Evolutionary conservation across 768 basidiomycete species (phyloP).

Genomic region (Termitomyces sp.): DNA sequence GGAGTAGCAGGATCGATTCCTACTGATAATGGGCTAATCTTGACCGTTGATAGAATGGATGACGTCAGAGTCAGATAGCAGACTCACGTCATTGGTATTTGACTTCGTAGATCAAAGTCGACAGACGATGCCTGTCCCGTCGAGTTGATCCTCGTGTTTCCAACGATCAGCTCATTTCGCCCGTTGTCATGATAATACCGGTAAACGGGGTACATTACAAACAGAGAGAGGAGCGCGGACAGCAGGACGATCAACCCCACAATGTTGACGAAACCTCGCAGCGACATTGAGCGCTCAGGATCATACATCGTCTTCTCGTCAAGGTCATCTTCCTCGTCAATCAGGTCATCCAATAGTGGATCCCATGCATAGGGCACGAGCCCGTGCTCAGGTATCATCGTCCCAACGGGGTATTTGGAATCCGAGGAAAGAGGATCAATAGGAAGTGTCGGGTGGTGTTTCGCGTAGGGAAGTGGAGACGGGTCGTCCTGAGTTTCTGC

Average conservation of each 20-base stretch:
- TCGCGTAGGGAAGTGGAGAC: constrained; percentile 17
- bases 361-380: constrained; percentile 65
- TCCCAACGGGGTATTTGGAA: constrained; percentile 57
- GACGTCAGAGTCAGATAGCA: not conserved
- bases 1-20: constrained; percentile 14
- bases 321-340: constrained; percentile 55
- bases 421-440: constrained; percentile 44
- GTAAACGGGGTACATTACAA: constrained; percentile 73
- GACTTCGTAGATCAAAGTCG: constrained; percentile 24
- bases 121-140: constrained; percentile 56
- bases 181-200: constrained; percentile 32
- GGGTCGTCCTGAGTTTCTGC: constrained; percentile 23
- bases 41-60: not conserved
- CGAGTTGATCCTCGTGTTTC: constrained; percentile 55
- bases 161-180: constrained; percentile 37
- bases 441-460: constrained; percentile 27
- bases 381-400: constrained; percentile 19
- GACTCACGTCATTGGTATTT: constrained; percentile 20
- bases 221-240: constrained; percentile 53
- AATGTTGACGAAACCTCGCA: constrained; percentile 49
- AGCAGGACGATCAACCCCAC: constrained; percentile 57
- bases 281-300: constrained; percentile 15
- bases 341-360: constrained; percentile 30
- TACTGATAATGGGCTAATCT: not conserved
- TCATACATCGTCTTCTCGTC: constrained; percentile 23